Conservation (phyloP, 1,139 yeast genomes). For the Debaryomyces singareniensis region DNA sequence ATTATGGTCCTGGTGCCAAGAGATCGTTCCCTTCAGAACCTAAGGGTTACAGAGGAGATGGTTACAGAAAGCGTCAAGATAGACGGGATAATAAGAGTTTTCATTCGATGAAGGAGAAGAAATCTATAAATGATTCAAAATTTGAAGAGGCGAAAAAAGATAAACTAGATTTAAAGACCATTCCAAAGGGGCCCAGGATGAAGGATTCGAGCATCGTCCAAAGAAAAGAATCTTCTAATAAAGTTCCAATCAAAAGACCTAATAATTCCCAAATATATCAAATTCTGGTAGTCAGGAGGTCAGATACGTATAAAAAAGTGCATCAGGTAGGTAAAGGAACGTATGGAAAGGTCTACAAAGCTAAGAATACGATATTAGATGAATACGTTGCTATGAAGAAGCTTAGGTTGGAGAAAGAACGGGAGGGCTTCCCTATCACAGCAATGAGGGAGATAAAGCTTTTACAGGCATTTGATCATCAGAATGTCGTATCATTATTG, state of each 20-base stretch:
- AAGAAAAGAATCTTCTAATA: background rate
- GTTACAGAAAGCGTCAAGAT: constrained; percentile 6
- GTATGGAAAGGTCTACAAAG: constrained; percentile 47
- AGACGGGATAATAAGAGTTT: constrained; percentile 10
- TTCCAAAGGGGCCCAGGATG: constrained; percentile 14
- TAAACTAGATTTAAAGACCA: constrained; percentile 6
- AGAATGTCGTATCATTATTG: constrained; percentile 68
- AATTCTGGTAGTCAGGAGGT: constrained; percentile 18
- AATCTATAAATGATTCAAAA: constrained; percentile 3
- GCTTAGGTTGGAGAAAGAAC: constrained; percentile 75
- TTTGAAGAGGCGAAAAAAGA: constrained; percentile 4
- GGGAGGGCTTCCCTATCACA: constrained; percentile 95
- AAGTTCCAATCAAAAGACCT: constrained; percentile 5
- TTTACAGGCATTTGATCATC: constrained; percentile 80
- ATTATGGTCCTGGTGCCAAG: constrained; percentile 8
- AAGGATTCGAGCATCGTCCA: constrained; percentile 4
- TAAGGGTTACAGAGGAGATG: constrained; percentile 11
- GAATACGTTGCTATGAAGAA: constrained; percentile 78
- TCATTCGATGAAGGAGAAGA: constrained; percentile 7
- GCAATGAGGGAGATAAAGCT: constrained; percentile 88
- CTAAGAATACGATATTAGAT: constrained; percentile 60
- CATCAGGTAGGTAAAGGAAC: constrained; percentile 50
- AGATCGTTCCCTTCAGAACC: constrained; percentile 16
- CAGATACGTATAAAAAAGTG: constrained; percentile 31
- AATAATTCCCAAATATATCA: constrained; percentile 27